A percentile compares a stretch with the other conserved stretches of the same genome.
Evolutionary conservation across 2,329 filamentous ascomycete genomes (phyloP).

Genomic region (Pseudogymnoascus sp.): DNA sequence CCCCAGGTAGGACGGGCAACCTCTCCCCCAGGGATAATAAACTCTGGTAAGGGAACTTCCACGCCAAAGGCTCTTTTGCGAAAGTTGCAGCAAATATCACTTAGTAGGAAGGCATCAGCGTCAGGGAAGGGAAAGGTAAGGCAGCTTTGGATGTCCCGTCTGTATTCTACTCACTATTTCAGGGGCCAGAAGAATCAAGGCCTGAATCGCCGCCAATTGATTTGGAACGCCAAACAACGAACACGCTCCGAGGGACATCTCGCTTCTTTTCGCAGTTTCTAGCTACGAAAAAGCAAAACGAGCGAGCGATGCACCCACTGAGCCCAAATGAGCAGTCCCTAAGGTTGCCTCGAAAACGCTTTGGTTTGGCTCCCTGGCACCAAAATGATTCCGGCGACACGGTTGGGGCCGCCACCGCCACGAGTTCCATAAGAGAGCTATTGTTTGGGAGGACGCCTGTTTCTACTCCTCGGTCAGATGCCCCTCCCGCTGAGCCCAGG

Average conservation of each 20-base stretch:
- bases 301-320: slow-evolving; percentile 10
- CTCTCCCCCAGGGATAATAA: background rate
- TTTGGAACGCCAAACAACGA: background rate
- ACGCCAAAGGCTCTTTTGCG: background rate
- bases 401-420: slow-evolving; percentile 23
- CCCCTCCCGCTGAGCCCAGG: background rate
- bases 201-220: background rate
- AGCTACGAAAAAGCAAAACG: background rate
- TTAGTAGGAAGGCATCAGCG: background rate
- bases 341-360: slow-evolving; percentile 16
- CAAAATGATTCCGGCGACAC: slow-evolving; percentile 26
- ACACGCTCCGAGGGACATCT: slow-evolving; percentile 5
- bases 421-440: slow-evolving; percentile 28
- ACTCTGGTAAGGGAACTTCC: background rate
- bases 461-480: slow-evolving; percentile 23
- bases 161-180: background rate
- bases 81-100: background rate
- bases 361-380: slow-evolving; percentile 31
- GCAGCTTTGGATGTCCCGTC: background rate
- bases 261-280: slow-evolving; percentile 2
- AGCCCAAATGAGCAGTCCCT: slow-evolving; percentile 16
- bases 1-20: background rate
- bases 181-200: background rate
- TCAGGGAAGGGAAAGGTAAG: slow-evolving; percentile 3
- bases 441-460: slow-evolving; percentile 27